Conservation (phyloP, 495 filamentous ascomycete species). For the Penicillium herquei region DNA sequence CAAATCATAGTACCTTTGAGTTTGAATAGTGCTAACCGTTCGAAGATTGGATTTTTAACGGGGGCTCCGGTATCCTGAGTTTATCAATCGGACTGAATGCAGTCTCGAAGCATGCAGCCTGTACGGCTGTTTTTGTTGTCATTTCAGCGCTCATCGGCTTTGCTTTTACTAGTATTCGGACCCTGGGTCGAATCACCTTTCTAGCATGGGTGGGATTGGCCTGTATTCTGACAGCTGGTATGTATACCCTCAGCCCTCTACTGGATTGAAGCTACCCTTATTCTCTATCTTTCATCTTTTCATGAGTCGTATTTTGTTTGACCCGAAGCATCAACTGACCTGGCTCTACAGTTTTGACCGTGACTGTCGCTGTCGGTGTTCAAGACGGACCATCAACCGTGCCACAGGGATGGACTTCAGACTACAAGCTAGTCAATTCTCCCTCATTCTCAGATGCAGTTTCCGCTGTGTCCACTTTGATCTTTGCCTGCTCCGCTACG, state of each 20-base stretch:
- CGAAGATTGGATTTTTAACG: conserved; percentile 23
- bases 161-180: conserved; percentile 27
- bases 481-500: conserved; percentile 57
- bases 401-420: neutral
- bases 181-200: conserved; percentile 33
- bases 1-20: no score
- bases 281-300: neutral
- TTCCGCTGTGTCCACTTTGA: conserved; percentile 61
- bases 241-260: neutral
- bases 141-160: conserved; percentile 33
- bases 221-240: conserved; percentile 31
- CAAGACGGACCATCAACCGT: conserved; percentile 40
- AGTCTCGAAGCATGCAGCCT: conserved; percentile 58
- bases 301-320: no score
- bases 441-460: conserved; percentile 22
- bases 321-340: neutral
- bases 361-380: conserved; percentile 66
- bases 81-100: conserved; percentile 68
- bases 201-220: conserved; percentile 35
- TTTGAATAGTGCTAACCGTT: neutral
- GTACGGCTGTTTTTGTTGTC: conserved; percentile 47
- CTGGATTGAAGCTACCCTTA: no score
- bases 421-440: neutral
- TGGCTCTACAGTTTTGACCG: conserved; percentile 53
- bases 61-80: conserved; percentile 53